These are phyloP conservation scores for Colletotrichum truncatum DNA, from an alignment of 2,329 filamentous ascomycete species.

Conservation along the genomic window DNA sequence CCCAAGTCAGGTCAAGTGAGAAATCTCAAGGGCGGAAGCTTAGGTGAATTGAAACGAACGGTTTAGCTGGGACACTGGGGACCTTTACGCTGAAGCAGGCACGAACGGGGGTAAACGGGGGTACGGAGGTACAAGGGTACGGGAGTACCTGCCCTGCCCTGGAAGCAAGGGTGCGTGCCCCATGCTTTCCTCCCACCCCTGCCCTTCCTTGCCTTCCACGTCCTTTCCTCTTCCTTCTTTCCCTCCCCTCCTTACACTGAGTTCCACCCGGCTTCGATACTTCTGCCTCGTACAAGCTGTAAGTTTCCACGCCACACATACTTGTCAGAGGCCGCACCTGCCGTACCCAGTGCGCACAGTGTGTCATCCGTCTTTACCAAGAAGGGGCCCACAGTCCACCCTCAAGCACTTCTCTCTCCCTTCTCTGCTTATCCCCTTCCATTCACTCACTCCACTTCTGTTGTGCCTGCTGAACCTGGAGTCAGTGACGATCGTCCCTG, in stretches of 20 bases:
- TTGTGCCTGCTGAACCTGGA: conserved; percentile 6
- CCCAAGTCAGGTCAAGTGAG: conserved; percentile 30
- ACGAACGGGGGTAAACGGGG: conserved; percentile 16
- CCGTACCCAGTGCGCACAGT: not conserved
- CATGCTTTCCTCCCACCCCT: not conserved
- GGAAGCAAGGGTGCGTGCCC: conserved; percentile 9
- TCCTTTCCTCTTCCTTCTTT: conserved; percentile 4
- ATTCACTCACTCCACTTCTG: not conserved
- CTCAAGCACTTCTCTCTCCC: not conserved
- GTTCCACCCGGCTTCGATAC: not conserved
- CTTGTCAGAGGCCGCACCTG: not conserved
- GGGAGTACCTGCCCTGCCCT: not conserved
- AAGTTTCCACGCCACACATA: not conserved
- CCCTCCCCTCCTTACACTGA: not conserved
- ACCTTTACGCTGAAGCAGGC: conserved; percentile 27
- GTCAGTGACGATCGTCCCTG: conserved; percentile 23
- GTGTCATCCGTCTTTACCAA: not conserved
- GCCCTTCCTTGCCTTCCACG: conserved; percentile 8
- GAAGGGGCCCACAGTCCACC: not conserved
- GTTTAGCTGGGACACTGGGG: conserved; percentile 24
- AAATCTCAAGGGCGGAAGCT: conserved; percentile 23
- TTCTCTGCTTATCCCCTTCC: not conserved
- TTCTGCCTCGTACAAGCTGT: not conserved
- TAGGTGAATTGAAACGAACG: conserved; percentile 31
- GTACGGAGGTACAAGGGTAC: conserved; percentile 2